These are phyloP conservation scores for Boletellus deceptivus DNA, from an alignment of 1,284 basidiomycete genomes.

Conservation along the genomic window DNA sequence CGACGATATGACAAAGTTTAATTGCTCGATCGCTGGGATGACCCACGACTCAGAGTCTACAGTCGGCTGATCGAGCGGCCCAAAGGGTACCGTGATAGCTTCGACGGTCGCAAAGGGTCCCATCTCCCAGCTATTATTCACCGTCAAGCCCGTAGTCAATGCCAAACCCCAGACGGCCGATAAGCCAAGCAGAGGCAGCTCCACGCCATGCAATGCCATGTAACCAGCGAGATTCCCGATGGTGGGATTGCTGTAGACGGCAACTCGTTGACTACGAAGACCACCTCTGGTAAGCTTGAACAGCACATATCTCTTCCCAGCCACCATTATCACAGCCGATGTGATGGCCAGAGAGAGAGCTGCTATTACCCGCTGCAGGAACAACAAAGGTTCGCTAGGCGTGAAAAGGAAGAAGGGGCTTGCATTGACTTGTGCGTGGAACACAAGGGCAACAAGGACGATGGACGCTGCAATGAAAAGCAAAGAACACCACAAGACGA, in stretches of 20 bases:
- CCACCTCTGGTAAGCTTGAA: conserved; percentile 17
- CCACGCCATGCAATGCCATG: conserved; percentile 4
- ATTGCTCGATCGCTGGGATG: conserved; percentile 1
- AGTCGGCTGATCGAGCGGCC: conserved; percentile 7
- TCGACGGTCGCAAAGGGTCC: accelerated
- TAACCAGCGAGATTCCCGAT: conserved; percentile 10
- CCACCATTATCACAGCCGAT: conserved; percentile 16
- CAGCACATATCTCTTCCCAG: conserved; percentile 17
- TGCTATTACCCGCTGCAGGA: conserved; percentile 13
- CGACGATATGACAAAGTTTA: conserved; percentile 5
- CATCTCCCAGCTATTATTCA: conserved; percentile 10
- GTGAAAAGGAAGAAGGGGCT: neutral
- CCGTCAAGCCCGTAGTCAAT: conserved; percentile 15
- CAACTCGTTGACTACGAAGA: conserved; percentile 11
- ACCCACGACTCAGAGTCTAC: neutral
- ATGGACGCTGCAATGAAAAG: conserved; percentile 8
- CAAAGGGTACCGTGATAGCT: neutral
- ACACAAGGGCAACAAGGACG: conserved; percentile 7
- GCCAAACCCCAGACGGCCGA: conserved; percentile 14
- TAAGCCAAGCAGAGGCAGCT: conserved; percentile 10
- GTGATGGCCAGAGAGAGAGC: conserved; percentile 8
- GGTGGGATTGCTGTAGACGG: conserved; percentile 11
- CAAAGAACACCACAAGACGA: conserved; percentile 8
- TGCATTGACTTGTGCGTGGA: neutral
- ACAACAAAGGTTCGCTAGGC: neutral